Evolutionary conservation across 1,284 basidiomycete species (phyloP), one percentile per base, ranked within the genome.

Genomic region (Cutaneotrichosporon sp.): DNA sequence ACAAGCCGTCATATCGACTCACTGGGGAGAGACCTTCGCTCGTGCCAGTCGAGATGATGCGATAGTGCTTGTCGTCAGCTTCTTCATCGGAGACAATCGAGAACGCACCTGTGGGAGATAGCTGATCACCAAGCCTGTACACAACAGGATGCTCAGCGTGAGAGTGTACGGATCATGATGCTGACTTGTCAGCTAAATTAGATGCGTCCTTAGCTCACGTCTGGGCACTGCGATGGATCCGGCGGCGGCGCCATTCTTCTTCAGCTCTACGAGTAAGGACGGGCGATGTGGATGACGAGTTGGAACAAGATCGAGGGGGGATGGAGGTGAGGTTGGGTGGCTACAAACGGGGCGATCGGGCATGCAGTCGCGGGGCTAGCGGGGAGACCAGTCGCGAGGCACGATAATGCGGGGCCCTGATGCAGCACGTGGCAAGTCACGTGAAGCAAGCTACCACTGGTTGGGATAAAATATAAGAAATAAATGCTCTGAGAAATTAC

Each of bases 21-120:
- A 71, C 69, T 4, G 91, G 90, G 55, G 88, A 91, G 58, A 96
- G 84, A 0, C 92, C 92, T 61, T 92, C 84, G 0, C 89, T 92
- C 0, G 90, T 87, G 35, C 82, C 80, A 39, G 84, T 80, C 48
- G 75, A 74, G 64, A 73, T 63, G 29, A 72, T 72, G 4, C 66
- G 61, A 24, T 67, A 35, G 48, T 66, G 63, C 56, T 61, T 35
- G 17, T 14, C 16, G 33, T 57, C 45, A 35, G 29, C 27, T 19
- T 14, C 26, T 24, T 29, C 32, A 38, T 20, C n/a, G 29, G 50
- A 12, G 31, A 11, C 43, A 26, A 22, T 22, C 20, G 9, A 26
- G 17, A 19, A 68, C 78, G 35, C 39, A 87, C 87, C 78, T 96
- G 92, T 2, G 93, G 93, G 10, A 86, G 73, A 75, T 96, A 97